Conservation (phyloP, 768 basidiomycete genomes). For the Fistulinella prunicolor region DNA sequence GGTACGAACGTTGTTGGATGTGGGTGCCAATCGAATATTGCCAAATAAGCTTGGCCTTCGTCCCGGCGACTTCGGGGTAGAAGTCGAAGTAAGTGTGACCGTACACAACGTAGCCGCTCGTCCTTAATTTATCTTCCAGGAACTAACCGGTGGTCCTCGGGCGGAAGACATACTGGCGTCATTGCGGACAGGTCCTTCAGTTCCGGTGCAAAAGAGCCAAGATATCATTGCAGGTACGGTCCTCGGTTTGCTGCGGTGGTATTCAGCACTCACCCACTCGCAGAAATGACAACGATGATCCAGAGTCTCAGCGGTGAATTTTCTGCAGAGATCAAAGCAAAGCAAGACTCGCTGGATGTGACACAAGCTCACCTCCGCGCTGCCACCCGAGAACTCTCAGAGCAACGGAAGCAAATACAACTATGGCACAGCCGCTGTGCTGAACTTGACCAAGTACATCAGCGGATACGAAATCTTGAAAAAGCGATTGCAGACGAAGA, state of each 20-base stretch:
- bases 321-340: conserved; percentile 75
- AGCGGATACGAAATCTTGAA: conserved; percentile 82
- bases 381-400: conserved; percentile 86
- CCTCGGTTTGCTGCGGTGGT: background rate
- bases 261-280: conserved; percentile 8
- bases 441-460: conserved; percentile 78
- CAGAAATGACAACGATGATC: conserved; percentile 87
- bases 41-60: conserved; percentile 92
- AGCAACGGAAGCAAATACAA: conserved; percentile 84
- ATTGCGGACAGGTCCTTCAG: conserved; percentile 68
- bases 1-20: conserved; percentile 83
- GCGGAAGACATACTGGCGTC: conserved; percentile 80
- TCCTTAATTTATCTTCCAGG: conserved; percentile 39
- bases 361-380: conserved; percentile 85
- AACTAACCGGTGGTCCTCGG: conserved; percentile 63
- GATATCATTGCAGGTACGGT: conserved; percentile 74
- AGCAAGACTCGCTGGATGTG: conserved; percentile 84
- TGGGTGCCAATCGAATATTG: conserved; percentile 85
- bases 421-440: conserved; percentile 67
- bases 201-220: conserved; percentile 83
- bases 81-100: conserved; percentile 66
- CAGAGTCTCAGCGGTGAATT: conserved; percentile 77
- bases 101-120: background rate
- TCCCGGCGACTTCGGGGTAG: conserved; percentile 93
- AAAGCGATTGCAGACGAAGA: conserved; percentile 77